Percentiles rank a stretch among this genome's conserved stretches.
Evolutionary conservation across 163 green algal genomes (phyloP).

Genomic region (Prototheca wickerhamii): DNA sequence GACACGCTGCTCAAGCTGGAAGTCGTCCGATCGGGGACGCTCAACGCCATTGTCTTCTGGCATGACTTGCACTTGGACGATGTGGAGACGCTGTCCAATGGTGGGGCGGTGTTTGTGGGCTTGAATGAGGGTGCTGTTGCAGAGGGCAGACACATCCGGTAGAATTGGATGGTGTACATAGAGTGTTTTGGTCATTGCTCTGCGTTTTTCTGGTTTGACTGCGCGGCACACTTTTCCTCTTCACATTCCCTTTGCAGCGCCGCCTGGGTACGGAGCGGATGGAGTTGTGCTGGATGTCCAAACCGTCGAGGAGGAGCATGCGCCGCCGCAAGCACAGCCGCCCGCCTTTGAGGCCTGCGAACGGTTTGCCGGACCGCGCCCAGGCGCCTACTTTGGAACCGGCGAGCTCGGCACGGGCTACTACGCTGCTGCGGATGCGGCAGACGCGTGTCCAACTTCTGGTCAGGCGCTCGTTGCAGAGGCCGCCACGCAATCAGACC

Average conservation of each 20-base stretch:
- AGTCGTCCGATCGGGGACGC: slow-evolving; percentile 33
- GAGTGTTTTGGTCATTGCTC: too few relatives aligned
- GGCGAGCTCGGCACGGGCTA: slow-evolving; percentile 18
- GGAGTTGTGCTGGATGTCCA: too few relatives aligned
- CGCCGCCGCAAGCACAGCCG: neutral
- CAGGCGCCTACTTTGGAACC: neutral
- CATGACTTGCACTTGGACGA: slow-evolving; percentile 78
- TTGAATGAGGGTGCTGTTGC: neutral
- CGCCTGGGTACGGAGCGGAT: neutral
- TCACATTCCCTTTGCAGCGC: neutral
- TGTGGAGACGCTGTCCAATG: slow-evolving; percentile 47
- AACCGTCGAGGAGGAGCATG: too few relatives aligned
- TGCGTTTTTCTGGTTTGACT: too few relatives aligned
- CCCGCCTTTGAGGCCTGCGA: neutral
- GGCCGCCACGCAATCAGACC: too few relatives aligned
- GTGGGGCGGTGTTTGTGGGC: slow-evolving; percentile 8
- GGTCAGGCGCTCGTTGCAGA: neutral
- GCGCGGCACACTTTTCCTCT: neutral
- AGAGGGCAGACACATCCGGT: neutral
- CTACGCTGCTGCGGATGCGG: slow-evolving; percentile 2
- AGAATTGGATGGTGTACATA: too few relatives aligned
- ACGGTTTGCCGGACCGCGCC: neutral
- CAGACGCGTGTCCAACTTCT: neutral
- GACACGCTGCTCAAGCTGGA: slow-evolving; percentile 44
- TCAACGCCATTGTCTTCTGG: slow-evolving; percentile 80